These are phyloP conservation scores for Pisolithus albus DNA, from an alignment of 768 basidiomycete genomes.

Conservation along the genomic window DNA sequence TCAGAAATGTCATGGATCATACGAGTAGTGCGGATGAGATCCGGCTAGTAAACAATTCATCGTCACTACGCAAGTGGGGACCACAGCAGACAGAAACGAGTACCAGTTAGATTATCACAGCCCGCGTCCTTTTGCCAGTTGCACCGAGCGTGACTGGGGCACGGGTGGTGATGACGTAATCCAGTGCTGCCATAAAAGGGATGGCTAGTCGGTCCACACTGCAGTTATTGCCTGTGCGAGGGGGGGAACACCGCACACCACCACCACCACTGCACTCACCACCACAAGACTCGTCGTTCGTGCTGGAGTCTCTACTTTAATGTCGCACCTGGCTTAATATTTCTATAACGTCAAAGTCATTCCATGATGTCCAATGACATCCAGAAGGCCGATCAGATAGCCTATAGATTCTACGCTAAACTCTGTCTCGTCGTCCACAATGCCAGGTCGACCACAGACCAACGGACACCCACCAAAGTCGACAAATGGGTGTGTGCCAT, in stretches of 20 bases:
- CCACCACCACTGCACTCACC: no score
- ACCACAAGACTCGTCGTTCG: background rate
- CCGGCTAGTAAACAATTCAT: no score
- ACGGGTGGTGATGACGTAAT: background rate
- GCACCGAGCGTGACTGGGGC: background rate
- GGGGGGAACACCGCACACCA: no score
- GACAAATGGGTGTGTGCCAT: constrained; percentile 72
- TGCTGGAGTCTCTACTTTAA: constrained; percentile 25
- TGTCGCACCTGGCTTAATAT: constrained; percentile 23
- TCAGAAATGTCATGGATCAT: no score
- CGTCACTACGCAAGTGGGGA: no score
- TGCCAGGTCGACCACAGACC: constrained; percentile 58
- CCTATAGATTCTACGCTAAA: constrained; percentile 77
- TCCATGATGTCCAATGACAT: constrained; percentile 46
- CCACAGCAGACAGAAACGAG: no score
- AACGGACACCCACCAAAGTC: constrained; percentile 38
- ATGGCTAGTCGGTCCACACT: background rate
- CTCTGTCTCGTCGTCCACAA: constrained; percentile 69
- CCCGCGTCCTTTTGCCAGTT: no score
- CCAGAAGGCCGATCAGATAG: constrained; percentile 79
- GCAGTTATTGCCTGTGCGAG: no score
- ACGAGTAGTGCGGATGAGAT: no score
- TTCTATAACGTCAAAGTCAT: constrained; percentile 8
- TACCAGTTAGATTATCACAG: no score
- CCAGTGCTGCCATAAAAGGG: background rate